Base-by-base conservation (phyloP, 179 eudicot species). In the Spinacia oleracea region DNA sequence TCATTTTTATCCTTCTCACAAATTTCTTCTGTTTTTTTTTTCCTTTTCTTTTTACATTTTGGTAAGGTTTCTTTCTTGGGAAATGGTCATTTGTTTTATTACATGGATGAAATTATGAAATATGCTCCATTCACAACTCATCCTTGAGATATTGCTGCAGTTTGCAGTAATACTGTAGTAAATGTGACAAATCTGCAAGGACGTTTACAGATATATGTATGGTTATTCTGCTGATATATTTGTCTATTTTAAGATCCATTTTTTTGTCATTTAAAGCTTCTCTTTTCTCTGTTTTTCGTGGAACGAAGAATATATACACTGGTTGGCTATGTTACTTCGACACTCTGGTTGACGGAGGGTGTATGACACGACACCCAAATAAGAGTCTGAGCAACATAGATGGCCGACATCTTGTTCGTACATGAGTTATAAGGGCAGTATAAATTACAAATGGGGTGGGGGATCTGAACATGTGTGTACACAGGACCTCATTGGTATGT, bases 231-330 rank as follows among this genome's bases (percentile, higher is more conserved):
- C 9, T 43, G 38, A 23, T 70, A 70, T 70, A 11, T 23, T 42
- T 45, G 11, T 62, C 11, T 12, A 38, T 38, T 16, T 16, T 66
- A 20, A 66, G 29, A 48, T 66, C 70, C 29, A 21, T 35, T 2
- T 53, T 53, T 23, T 9, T 45, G 34, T 68, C 55, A 70, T 70
- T 70, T 43, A 45, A 70, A n/a, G 73, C 73, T 25, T 25, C 3
- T 53, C 4, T 53, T 53, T 53, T 5, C 70, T 34, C 23, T 35
- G 21, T 18, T 66, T 20, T 34, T 35, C 34, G 34, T 14, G 18
- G 21, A 51, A 2, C 10, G 38, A 20, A 45, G 29, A 72, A 72
- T 72, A 21, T 72, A 21, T 20, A 21, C 75, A 51, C 21, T 29
- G 43, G 16, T 25, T 45, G n/a, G n/a, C n/a, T n/a, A n/a, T n/a